Evolutionary conservation across 768 basidiomycete species (phyloP).

Genomic region (Hebeloma cylindrosporum): DNA sequence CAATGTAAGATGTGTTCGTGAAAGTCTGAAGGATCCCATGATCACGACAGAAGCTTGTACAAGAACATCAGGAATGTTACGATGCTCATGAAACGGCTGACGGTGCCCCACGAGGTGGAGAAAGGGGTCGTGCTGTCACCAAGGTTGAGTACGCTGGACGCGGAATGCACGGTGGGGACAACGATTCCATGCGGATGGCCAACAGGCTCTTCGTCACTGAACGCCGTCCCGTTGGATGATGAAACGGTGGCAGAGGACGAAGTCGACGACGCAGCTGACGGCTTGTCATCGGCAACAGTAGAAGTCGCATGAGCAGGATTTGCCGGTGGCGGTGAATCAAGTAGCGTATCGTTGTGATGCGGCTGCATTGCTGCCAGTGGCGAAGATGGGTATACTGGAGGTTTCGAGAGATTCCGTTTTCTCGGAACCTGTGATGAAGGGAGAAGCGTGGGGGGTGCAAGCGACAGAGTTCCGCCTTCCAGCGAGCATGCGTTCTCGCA

Average conservation of each 20-base stretch:
- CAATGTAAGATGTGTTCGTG: too few species aligned
- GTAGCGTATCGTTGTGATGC: slow-evolving; percentile 12
- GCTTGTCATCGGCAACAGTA: slow-evolving; percentile 2
- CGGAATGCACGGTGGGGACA: slow-evolving; percentile 1
- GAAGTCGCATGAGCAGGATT: neutral
- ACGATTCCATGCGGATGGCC: slow-evolving; percentile 1
- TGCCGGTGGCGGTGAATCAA: neutral
- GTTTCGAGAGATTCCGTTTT: slow-evolving; percentile 7
- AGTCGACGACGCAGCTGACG: neutral
- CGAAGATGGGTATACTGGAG: slow-evolving; percentile 11
- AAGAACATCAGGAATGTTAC: slow-evolving; percentile 27
- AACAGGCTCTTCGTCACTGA: slow-evolving; percentile 2
- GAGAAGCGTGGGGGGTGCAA: slow-evolving; percentile 22
- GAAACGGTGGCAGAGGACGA: slow-evolving; percentile 5
- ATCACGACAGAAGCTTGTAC: slow-evolving; percentile 29
- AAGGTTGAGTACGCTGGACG: neutral
- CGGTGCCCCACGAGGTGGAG: slow-evolving; percentile 23
- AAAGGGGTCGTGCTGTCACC: slow-evolving; percentile 21
- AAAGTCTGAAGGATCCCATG: too few species aligned
- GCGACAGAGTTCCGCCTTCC: slow-evolving; percentile 25
- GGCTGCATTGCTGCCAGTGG: slow-evolving; percentile 15
- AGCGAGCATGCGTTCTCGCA: slow-evolving; percentile 32
- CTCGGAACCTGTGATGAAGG: slow-evolving; percentile 8
- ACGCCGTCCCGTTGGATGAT: neutral
- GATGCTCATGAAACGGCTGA: slow-evolving; percentile 26